Base-by-base conservation (phyloP, 176 grass and related monocot genomes). In the Chloris gayana region DNA sequence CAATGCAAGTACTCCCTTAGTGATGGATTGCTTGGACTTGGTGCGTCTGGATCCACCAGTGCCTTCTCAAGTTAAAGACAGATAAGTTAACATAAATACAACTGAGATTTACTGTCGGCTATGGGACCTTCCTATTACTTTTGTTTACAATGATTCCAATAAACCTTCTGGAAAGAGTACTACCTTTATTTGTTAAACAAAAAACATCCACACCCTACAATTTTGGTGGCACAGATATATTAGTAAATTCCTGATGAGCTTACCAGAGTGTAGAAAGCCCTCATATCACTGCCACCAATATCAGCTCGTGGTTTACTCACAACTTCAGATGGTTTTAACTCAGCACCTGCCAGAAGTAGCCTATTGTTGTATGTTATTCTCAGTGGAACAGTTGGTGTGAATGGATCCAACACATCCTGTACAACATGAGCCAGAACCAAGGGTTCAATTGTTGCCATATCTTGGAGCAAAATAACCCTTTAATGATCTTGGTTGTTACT, bases 1-100 rank as follows among this genome's bases (percentile, higher is more conserved):
- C 94, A 94, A 74, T 94, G 94, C 86, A 97, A 86, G 69, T 92
- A 97, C 71, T 97, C 94, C 42, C 87, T 97, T n/a, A 94, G 73
- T 74, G 80, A 86, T 44, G 94, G 91, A 41, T 92, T 42, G 42
- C 85, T 94, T 49, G 91, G 89, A 62, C 87, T 94, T 63, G 91
- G 91, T 24, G 91, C 94, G 25, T 97, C 94, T 6, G 91, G 94
- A 85, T 97, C 94, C 39, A 92, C 85, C 82, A 94, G 38, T 73
- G 92, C 62, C 94, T 97, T 82, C 30, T 84, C 44, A 67, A 80
- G 38, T 42, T n/a, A 29, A 75, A 84, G 37, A 59, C 4, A 78
- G 82, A 53, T 7, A 82, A 41, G 19, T 83, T 77, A 30, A 25
- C 25, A 57, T 84, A 47, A 49, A 76, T 7, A 59, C 0, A 6